Evolutionary conservation across 495 filamentous ascomycete species (phyloP), one percentile per base, ranked within the genome.

Genomic region (Aspergillus biplanus): DNA sequence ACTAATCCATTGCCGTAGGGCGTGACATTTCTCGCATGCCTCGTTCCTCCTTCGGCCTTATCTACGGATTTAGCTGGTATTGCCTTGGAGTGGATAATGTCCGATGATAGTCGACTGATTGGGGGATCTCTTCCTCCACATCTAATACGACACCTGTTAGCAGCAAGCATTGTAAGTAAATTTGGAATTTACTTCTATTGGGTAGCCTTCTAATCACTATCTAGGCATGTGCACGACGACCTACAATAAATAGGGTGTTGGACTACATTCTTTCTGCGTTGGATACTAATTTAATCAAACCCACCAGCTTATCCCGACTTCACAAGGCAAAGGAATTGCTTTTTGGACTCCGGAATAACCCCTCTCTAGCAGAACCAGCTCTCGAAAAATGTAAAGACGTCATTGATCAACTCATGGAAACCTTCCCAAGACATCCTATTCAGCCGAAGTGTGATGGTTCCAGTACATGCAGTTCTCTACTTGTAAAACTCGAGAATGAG

Each of bases 1-100:
- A 39, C 11, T 16, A 7, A 33, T 68, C 69, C n/a, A 70, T 16
- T 13, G 61, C 32, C 33, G 31, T 31, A 82, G 80, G 80, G 76
- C 7, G 33, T 76, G n/a, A 65, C 69, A 4, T 78, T 80, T 52
- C 54, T 83, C 37, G 62, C 71, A 7, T 69, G 68, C 27, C 67
- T 82, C 44, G 64, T 71, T 18, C 67, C 73, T 5, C 34, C 61
- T 21, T 46, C 64, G 6, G 13, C 66, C 6, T 33, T 77, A 9
- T 69, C 77, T 7, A 46, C 56, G 32, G 65, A 73, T 11, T 67
- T 80, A 27, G 47, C 66, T 3, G 64, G 63, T 0, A 49, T 74
- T 33, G 69, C 71, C 3, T 46, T 72, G n/a, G 59, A 71, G 6
- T 59, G 67, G n/a, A 64, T 80, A 12, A 44, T 76, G 8, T 72